Percentiles rank a stretch among this genome's conserved stretches.
phyloP scores from a whole-genome alignment of 1,284 basidiomycete genomes.

The Phellopilus nigrolimitatus region DNA sequence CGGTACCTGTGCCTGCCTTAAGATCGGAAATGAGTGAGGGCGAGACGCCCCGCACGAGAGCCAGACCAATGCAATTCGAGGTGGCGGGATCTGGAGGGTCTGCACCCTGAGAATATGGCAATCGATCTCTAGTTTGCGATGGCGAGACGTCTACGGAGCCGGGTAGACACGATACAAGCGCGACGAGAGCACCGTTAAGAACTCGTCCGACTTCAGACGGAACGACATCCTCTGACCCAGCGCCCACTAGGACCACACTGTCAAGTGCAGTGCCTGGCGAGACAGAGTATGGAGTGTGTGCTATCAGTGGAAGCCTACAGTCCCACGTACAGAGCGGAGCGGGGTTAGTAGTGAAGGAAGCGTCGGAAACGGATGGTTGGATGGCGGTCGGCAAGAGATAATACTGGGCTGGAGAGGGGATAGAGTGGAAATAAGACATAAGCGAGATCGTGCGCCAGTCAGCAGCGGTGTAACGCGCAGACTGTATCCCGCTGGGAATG shows the following conservation, averaged over 20 bases:
- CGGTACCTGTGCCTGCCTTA: constrained; percentile 8
- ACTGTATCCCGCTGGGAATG: constrained; percentile 30
- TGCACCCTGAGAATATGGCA: constrained; percentile 56
- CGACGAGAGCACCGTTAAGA: constrained; percentile 81
- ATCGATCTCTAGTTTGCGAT: constrained; percentile 4
- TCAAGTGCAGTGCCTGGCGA: constrained; percentile 51
- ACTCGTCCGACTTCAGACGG: constrained; percentile 62
- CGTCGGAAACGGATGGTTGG: constrained; percentile 14
- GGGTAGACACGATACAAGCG: constrained; percentile 50
- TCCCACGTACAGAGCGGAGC: constrained; percentile 49
- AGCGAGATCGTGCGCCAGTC: constrained; percentile 72
- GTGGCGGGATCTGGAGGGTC: constrained; percentile 48
- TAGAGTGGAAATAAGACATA: constrained; percentile 81
- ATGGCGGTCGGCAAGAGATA: background rate
- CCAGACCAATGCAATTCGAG: constrained; percentile 66
- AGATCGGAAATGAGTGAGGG: constrained; percentile 26
- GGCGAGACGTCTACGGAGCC: constrained; percentile 32
- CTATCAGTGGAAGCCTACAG: constrained; percentile 63
- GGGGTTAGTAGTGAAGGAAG: constrained; percentile 33
- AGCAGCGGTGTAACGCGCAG: constrained; percentile 56
- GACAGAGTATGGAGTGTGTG: constrained; percentile 65
- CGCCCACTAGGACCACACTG: constrained; percentile 58
- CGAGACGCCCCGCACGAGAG: constrained; percentile 63
- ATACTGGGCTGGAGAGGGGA: constrained; percentile 34
- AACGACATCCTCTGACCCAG: constrained; percentile 72